Evolutionary conservation across 495 filamentous ascomycete genomes (phyloP).

Genomic region (Daldinia bambusicola): DNA sequence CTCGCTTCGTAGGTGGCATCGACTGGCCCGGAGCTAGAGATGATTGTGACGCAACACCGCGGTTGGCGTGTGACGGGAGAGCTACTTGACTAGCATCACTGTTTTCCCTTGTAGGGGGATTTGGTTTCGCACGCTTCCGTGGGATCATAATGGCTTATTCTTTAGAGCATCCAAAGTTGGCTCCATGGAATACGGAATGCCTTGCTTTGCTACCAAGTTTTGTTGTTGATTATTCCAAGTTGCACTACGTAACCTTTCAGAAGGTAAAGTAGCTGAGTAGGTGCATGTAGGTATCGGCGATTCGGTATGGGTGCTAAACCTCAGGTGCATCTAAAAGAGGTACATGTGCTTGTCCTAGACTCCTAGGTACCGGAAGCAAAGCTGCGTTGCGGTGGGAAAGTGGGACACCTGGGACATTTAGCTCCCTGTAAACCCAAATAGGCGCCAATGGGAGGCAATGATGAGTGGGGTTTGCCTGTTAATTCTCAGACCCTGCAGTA

Average conservation of each 20-base stretch:
- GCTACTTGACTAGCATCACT: constrained; percentile 46
- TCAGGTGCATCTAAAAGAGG: background rate
- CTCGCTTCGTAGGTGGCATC: constrained; percentile 36
- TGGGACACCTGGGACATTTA: constrained; percentile 1
- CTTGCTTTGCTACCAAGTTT: constrained; percentile 9
- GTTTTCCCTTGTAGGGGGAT: constrained; percentile 53
- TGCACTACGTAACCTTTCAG: constrained; percentile 3
- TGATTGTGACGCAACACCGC: constrained; percentile 47
- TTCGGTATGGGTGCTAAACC: too few relatives aligned
- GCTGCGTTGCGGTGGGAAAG: constrained; percentile 20
- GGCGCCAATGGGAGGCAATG: constrained; percentile 7
- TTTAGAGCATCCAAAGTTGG: constrained; percentile 1
- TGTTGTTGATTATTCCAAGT: constrained; percentile 10
- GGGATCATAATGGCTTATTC: constrained; percentile 59
- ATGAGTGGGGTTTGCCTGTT: constrained; percentile 12
- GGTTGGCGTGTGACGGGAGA: constrained; percentile 45
- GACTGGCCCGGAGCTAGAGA: constrained; percentile 25
- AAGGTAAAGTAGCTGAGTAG: background rate
- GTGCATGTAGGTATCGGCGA: too few relatives aligned
- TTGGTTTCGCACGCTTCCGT: constrained; percentile 72
- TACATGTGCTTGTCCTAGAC: constrained; percentile 1
- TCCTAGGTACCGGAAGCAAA: constrained; percentile 30
- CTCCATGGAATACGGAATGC: constrained; percentile 8
- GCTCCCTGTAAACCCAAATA: constrained; percentile 16
- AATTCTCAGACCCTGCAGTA: constrained; percentile 5